These are phyloP conservation scores for Wickerhamiella infanticola DNA, from an alignment of 1,139 yeast genomes.

Conservation along the genomic window DNA sequence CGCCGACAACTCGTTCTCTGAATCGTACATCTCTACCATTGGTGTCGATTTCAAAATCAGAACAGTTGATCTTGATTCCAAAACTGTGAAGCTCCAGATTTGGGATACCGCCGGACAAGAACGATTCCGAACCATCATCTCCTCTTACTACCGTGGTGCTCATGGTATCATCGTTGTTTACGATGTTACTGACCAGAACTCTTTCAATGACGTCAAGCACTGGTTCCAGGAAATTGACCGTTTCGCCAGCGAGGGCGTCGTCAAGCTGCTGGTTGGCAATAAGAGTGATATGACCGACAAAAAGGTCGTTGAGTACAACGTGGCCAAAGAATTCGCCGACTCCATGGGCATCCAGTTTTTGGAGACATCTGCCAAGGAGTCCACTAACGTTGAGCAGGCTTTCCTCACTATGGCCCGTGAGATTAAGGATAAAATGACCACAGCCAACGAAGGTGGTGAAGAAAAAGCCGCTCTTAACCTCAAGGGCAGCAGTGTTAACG, in stretches of 20 bases:
- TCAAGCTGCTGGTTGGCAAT: constrained; percentile 91
- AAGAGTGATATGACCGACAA: constrained; percentile 90
- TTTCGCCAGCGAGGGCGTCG: constrained; percentile 94
- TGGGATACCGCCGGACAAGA: constrained; percentile 99
- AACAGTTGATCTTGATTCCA: constrained; percentile 80
- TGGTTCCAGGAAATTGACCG: constrained; percentile 99
- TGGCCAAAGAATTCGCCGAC: constrained; percentile 96
- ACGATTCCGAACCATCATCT: constrained; percentile 92
- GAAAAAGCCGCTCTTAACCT: constrained; percentile 68
- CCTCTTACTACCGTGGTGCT: constrained; percentile 96
- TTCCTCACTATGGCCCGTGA: constrained; percentile 98
- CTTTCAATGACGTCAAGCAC: constrained; percentile 92
- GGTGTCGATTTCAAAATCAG: constrained; percentile 98
- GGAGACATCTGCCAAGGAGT: constrained; percentile 91
- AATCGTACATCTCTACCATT: constrained; percentile 91
- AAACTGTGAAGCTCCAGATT: constrained; percentile 90
- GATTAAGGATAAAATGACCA: constrained; percentile 92
- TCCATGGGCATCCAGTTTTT: constrained; percentile 88
- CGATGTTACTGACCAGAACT: constrained; percentile 96
- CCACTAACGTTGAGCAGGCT: constrained; percentile 96
- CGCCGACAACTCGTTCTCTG: constrained; percentile 95
- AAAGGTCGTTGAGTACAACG: constrained; percentile 90
- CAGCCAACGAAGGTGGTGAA: constrained; percentile 35
- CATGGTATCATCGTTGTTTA: constrained; percentile 96
- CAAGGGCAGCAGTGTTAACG: constrained; percentile 63